phyloP scores from a whole-genome alignment of 2,329 filamentous ascomycete species.

The Domatiomyces globalis region DNA sequence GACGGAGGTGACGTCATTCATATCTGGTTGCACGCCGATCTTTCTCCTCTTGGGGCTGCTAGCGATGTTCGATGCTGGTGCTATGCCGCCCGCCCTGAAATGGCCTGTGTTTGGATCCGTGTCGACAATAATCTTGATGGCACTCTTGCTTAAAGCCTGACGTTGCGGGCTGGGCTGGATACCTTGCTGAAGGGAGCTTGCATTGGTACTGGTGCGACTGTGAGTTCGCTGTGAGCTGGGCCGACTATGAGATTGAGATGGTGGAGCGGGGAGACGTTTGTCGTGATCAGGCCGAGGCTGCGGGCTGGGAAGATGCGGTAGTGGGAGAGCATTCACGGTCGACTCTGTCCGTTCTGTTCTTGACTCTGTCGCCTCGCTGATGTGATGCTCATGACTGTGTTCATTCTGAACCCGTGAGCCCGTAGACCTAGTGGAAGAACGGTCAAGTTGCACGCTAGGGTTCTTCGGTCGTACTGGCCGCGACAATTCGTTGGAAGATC shows the following conservation, averaged over 20 bases:
- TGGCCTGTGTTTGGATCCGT: slow-evolving; percentile 12
- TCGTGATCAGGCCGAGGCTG: background rate
- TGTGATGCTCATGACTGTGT: no score
- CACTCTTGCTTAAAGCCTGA: slow-evolving; percentile 10
- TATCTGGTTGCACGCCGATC: background rate
- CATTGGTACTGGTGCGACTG: background rate
- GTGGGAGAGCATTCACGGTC: background rate
- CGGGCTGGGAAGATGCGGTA: background rate
- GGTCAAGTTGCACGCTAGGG: background rate
- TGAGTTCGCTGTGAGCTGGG: background rate
- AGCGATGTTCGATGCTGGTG: slow-evolving; percentile 5
- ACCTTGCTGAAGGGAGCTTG: background rate
- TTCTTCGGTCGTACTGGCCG: background rate
- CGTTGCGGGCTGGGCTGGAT: background rate
- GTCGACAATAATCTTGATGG: slow-evolving; percentile 15
- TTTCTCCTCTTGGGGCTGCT: background rate
- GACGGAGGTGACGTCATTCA: background rate
- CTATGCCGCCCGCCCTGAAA: slow-evolving; percentile 14
- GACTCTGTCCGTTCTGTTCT: background rate
- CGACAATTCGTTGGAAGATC: background rate
- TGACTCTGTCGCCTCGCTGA: background rate
- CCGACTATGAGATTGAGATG: background rate
- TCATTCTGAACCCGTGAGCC: no score
- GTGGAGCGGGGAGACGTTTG: background rate
- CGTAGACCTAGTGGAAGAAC: no score